Evolutionary conservation across 352 stramenopile genomes (phyloP), one percentile per base, ranked within the genome.

Genomic region (Globisporangium splendens): DNA sequence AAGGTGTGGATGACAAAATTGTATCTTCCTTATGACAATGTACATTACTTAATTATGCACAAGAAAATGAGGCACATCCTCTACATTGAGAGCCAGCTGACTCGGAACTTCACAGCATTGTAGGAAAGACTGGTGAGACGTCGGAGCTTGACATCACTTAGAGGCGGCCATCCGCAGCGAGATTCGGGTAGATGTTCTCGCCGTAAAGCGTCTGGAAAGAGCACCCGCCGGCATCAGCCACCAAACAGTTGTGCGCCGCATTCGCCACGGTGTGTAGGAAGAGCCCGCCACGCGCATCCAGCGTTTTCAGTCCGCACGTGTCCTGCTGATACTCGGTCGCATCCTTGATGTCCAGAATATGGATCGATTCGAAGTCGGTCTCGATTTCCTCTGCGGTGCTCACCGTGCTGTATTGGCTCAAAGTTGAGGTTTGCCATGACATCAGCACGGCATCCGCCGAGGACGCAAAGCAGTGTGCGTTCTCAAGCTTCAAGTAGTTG

Each of bases 391-490:
- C 61, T 12, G 70, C n/a, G 0, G 51, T 63, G 0, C 43, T 50
- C 0, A 86, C 69, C 4, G 68, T 63, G 33, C 63, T 68, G 63
- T 83, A 86, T 21, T 72, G 66, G 20, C 73, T 65, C 3, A 82
- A 54, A 1, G 75, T 24, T 0, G 56, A 69, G 17, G 53, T 68
- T 44, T 86, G 73, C 71, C 69, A 86, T 31, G 73, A 71, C 3
- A 63, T 28, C 43, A 79, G 59, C 3, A 74, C n/a, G 8, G 72
- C 72, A 31, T 83, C 75, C 42, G 70, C 35, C 1, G 73, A 71
- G 6, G 73, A 83, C 0, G 66, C 66, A 39, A 86, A 79, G 66
- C 79, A 82, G 60, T 83, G 69, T 1, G 73, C 75, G 11, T 59
- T 60, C 38, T 72, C 61, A 21, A 81, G 54, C 47, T 69, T 75